Evolutionary conservation across 2,329 filamentous ascomycete species (phyloP), one percentile per base, ranked within the genome.

Genomic region (Penicillium sumatraense): DNA sequence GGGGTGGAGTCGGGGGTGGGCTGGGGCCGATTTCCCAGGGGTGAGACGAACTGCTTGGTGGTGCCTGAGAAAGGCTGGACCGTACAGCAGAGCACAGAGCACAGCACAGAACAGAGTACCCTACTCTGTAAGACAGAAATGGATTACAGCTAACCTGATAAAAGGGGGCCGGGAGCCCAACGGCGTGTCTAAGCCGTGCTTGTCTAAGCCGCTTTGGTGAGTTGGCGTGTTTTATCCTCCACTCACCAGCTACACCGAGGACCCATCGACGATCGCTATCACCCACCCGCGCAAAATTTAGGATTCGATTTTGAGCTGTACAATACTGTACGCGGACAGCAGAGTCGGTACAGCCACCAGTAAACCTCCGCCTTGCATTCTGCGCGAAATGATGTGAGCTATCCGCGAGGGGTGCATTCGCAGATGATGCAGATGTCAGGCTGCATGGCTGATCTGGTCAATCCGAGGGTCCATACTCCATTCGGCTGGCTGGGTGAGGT

Each of bases 231-330:
- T 56, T 26, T n/a, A 36, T 53, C 54, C 48, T 58, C 58, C 60
- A 59, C 51, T 59, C 50, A 45, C 42, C 51, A 36, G 23, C 41
- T 57, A 57, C 56, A 44, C 40, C 58, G 51, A 27, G 49, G 58
- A 51, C 57, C 60, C 55, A 46, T 54, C 49, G 62, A 45, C 60
- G 60, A 65, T 65, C 63, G 56, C 52, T 61, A 63, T 64, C 56
- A 58, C 54, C 35, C 47, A 36, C 46, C 59, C 57, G 57, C 46
- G 42, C 51, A 48, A 53, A 53, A 16, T 40, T 48, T n/a, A 11
- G 3, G 14, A 2, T 29, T 18, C 33, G 29, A 45, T 23, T 20
- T 31, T 4, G 26, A 36, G 16, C 44, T 31, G 48, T 29, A 26
- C 16, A 23, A 41, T 48, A 46, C 44, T 1, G 20, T 21, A 38